phyloP scores from a whole-genome alignment of 2,329 filamentous ascomycete species.

The Alternaria angustiovoidea region DNA sequence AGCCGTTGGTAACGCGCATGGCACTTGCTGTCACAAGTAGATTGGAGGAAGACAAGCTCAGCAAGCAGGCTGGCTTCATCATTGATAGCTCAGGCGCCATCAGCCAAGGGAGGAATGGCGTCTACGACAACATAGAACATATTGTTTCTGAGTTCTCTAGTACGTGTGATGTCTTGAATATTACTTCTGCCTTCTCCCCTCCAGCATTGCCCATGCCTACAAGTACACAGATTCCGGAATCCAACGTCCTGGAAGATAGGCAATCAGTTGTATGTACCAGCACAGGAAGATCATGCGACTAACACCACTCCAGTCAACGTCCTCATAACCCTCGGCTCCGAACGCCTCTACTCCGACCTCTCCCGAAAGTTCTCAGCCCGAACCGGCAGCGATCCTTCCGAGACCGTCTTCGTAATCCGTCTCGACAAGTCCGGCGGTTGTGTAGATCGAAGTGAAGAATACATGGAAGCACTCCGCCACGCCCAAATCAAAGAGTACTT shows the following conservation, averaged over 20 bases:
- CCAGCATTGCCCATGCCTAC: neutral
- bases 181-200: neutral
- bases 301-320: slow-evolving; percentile 69
- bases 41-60: slow-evolving; percentile 76
- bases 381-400: slow-evolving; percentile 61
- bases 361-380: slow-evolving; percentile 68
- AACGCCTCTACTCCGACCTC: slow-evolving; percentile 78
- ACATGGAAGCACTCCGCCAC: slow-evolving; percentile 77
- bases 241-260: neutral
- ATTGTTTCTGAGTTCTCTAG: slow-evolving; percentile 75
- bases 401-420: slow-evolving; percentile 76
- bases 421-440: slow-evolving; percentile 88
- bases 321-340: slow-evolving; percentile 82
- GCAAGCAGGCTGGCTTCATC: slow-evolving; percentile 78
- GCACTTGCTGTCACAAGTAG: slow-evolving; percentile 80
- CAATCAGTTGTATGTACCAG: slow-evolving; percentile 6
- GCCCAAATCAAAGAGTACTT: slow-evolving; percentile 90
- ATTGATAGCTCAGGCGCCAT: slow-evolving; percentile 82
- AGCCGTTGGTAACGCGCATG: slow-evolving; percentile 75
- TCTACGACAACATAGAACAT: slow-evolving; percentile 81
- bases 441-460: slow-evolving; percentile 75
- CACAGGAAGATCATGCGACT: slow-evolving; percentile 20
- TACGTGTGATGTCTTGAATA: slow-evolving; percentile 49
- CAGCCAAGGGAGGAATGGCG: slow-evolving; percentile 68
- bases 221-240: neutral